Conservation (phyloP, 2,329 filamentous ascomycete genomes). For the Ciborinia camelliae region DNA sequence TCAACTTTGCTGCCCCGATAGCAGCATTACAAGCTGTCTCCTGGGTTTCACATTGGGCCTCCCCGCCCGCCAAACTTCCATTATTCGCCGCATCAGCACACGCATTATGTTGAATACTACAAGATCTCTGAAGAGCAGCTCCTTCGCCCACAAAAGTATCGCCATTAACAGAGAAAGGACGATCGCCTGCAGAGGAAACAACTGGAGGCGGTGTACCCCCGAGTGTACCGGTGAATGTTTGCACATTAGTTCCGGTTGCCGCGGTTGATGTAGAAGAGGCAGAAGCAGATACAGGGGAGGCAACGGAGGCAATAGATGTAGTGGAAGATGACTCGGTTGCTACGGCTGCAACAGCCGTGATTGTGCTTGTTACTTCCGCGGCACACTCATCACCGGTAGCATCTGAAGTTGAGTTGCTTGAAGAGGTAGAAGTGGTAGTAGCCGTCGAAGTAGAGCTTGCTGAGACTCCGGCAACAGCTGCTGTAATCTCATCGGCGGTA, state of each 20-base stretch:
- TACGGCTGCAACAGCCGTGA: neutral
- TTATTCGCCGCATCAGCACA: conserved; percentile 51
- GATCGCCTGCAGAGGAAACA: conserved; percentile 47
- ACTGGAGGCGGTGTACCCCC: conserved; percentile 48
- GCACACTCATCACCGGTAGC: neutral
- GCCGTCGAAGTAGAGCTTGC: conserved; percentile 24
- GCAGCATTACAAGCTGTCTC: conserved; percentile 38
- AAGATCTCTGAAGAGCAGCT: conserved; percentile 57
- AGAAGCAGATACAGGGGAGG: neutral
- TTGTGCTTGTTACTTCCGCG: conserved; percentile 12
- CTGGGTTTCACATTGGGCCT: conserved; percentile 55
- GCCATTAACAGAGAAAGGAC: conserved; percentile 56
- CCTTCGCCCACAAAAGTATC: conserved; percentile 54
- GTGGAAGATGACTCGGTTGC: conserved; percentile 18
- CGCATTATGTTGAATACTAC: conserved; percentile 44
- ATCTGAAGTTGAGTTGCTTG: conserved; percentile 4
- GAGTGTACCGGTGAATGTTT: conserved; percentile 46
- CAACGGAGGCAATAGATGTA: conserved; percentile 20
- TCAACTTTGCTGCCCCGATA: neutral
- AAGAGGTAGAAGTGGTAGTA: conserved; percentile 17
- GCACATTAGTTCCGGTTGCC: conserved; percentile 37
- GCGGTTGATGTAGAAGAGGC: conserved; percentile 19
- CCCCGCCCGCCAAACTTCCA: conserved; percentile 42
- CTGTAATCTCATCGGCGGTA: conserved; percentile 49
- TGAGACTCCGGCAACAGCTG: conserved; percentile 43